Evolutionary conservation across 108 stramenopile genomes (phyloP).

Genomic region (Discostella pseudostelligera): DNA sequence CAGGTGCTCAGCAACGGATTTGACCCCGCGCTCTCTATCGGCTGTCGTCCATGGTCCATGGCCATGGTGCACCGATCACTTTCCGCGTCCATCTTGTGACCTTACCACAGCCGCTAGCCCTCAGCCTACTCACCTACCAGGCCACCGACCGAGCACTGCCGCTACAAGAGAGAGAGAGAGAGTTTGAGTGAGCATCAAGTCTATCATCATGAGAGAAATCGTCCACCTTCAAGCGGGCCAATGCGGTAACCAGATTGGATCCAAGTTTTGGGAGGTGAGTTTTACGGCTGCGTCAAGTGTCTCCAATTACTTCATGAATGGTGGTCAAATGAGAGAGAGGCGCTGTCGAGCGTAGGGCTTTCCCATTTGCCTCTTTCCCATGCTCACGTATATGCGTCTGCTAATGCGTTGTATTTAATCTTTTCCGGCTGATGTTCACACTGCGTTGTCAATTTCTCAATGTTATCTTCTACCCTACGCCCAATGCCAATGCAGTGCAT

Average conservation of each 20-base stretch:
- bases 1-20: background rate
- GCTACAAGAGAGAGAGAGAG: background rate
- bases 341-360: too few relatives aligned
- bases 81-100: background rate
- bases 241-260: conserved; percentile 97
- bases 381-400: too few relatives aligned
- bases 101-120: background rate
- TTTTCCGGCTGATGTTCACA: background rate
- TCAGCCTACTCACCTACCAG: background rate
- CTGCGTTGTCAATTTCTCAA: background rate
- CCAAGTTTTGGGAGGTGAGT: conserved; percentile 96
- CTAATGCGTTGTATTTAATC: too few relatives aligned
- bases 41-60: background rate
- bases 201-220: conserved; percentile 93
- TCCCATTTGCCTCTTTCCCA: too few relatives aligned
- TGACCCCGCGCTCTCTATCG: too few relatives aligned
- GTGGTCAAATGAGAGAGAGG: background rate
- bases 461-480: too few relatives aligned
- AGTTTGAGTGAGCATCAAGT: too few relatives aligned
- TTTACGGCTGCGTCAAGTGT: background rate
- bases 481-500: conserved; percentile 47
- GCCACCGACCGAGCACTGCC: background rate
- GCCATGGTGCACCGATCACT: background rate
- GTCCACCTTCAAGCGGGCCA: conserved; percentile 98
- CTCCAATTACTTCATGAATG: background rate